Conservation (phyloP, 805 yeast species). For the Hermanozyma aechmeae region DNA sequence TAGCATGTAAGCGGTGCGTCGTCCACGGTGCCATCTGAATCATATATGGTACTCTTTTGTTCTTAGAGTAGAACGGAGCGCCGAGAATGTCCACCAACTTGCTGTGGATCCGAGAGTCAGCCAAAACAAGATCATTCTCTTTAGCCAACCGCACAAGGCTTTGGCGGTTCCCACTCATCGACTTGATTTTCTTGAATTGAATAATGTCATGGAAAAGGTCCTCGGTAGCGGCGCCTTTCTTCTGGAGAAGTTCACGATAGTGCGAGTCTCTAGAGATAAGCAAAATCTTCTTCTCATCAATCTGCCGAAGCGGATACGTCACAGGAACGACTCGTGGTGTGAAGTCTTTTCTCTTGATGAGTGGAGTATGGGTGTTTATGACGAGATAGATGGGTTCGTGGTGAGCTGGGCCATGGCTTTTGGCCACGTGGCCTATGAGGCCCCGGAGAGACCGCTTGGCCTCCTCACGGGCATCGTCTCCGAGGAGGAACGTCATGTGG, state of each 20-base stretch:
- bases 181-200: slow-evolving; percentile 47
- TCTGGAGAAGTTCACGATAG: slow-evolving; percentile 41
- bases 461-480: slow-evolving; percentile 10
- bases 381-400: slow-evolving; percentile 29
- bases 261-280: slow-evolving; percentile 62
- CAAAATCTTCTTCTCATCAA: slow-evolving; percentile 42
- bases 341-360: slow-evolving; percentile 36
- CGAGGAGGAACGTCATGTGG: slow-evolving; percentile 10
- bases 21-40: slow-evolving; percentile 61
- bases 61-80: slow-evolving; percentile 50
- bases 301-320: slow-evolving; percentile 39
- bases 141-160: slow-evolving; percentile 40
- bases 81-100: slow-evolving; percentile 52
- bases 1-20: no score
- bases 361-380: slow-evolving; percentile 38
- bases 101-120: slow-evolving; percentile 61
- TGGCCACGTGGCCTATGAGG: slow-evolving; percentile 6
- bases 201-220: slow-evolving; percentile 54
- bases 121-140: slow-evolving; percentile 59
- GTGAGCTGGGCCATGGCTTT: slow-evolving; percentile 1
- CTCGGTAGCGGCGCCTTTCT: slow-evolving; percentile 45
- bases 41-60: slow-evolving; percentile 60
- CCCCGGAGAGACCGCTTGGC: slow-evolving; percentile 9
- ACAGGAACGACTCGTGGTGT: slow-evolving; percentile 55
- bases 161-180: slow-evolving; percentile 33